A percentile compares a stretch with the other conserved stretches of the same genome.
These are phyloP conservation scores for Vicia sativa DNA, from an alignment of 306 rosid genomes.

Conservation along the genomic window DNA sequence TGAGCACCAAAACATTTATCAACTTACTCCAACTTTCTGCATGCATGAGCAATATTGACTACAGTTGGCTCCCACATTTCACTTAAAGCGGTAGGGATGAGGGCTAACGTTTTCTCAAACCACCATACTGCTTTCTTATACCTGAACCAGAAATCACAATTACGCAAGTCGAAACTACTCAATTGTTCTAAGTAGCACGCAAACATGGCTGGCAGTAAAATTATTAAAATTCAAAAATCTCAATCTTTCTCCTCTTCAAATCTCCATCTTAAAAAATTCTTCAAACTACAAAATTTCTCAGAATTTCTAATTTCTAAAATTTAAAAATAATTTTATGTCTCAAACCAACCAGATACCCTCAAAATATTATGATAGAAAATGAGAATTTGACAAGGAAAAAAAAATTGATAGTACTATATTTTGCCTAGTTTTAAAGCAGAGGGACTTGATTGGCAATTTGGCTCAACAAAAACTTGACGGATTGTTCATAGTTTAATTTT, in stretches of 20 bases:
- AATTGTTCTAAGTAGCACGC: constrained; percentile 19
- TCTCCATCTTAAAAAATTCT: not conserved
- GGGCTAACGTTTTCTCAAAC: constrained; percentile 89
- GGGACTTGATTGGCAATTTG: not conserved
- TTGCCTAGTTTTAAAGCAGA: not conserved
- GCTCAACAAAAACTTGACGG: not conserved
- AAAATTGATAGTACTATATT: not conserved
- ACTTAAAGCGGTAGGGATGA: constrained; percentile 71
- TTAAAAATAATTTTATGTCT: not conserved
- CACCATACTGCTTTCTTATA: constrained; percentile 78
- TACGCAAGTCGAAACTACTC: constrained; percentile 33
- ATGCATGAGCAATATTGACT: constrained; percentile 92
- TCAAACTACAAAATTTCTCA: not conserved
- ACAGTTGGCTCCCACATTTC: constrained; percentile 97
- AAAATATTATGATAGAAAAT: not conserved
- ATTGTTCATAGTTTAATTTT: not conserved
- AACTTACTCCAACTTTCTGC: constrained; percentile 85
- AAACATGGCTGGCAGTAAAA: constrained; percentile 5
- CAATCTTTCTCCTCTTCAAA: not conserved
- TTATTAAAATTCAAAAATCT: not conserved
- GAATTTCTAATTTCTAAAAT: not conserved
- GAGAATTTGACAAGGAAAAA: not conserved
- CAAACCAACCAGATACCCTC: not conserved
- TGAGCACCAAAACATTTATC: constrained; percentile 26
- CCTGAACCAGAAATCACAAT: constrained; percentile 57